A percentile compares a stretch with the other conserved stretches of the same genome.
These are phyloP conservation scores for Aspergillus homomorphus DNA, from an alignment of 495 filamentous ascomycete genomes.

Conservation along the genomic window DNA sequence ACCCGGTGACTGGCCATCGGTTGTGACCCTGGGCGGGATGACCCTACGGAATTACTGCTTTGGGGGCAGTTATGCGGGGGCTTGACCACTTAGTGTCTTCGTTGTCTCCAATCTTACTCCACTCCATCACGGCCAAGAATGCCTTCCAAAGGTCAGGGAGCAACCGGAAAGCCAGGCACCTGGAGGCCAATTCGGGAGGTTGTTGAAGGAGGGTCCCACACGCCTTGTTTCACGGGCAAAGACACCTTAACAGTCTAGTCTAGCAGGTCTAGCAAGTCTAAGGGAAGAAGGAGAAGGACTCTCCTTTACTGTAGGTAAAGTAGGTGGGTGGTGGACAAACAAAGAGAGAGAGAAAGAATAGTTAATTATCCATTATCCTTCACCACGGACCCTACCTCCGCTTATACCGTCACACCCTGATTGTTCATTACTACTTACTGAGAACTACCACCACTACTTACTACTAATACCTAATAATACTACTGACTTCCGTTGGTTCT, in stretches of 20 bases:
- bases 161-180: constrained; percentile 9
- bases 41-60: constrained; percentile 18
- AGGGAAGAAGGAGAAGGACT: neutral
- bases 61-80: constrained; percentile 17
- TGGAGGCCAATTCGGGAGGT: constrained; percentile 5
- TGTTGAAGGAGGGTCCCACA: constrained; percentile 4
- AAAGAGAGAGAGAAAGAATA: no score
- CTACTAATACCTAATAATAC: neutral
- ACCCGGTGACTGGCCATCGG: constrained; percentile 15
- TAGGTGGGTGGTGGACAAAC: no score
- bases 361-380: neutral
- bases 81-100: constrained; percentile 7
- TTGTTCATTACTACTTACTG: neutral
- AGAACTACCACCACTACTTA: no score
- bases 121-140: constrained; percentile 14
- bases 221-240: constrained; percentile 18
- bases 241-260: constrained; percentile 1
- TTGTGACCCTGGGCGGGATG: constrained; percentile 18
- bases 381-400: neutral
- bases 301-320: no score
- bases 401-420: neutral
- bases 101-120: neutral
- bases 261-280: neutral
- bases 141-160: constrained; percentile 12
- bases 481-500: neutral